A percentile compares a stretch with the other conserved stretches of the same genome.
Conservation (phyloP, 257 asterid species). For the Plantago elongata region DNA sequence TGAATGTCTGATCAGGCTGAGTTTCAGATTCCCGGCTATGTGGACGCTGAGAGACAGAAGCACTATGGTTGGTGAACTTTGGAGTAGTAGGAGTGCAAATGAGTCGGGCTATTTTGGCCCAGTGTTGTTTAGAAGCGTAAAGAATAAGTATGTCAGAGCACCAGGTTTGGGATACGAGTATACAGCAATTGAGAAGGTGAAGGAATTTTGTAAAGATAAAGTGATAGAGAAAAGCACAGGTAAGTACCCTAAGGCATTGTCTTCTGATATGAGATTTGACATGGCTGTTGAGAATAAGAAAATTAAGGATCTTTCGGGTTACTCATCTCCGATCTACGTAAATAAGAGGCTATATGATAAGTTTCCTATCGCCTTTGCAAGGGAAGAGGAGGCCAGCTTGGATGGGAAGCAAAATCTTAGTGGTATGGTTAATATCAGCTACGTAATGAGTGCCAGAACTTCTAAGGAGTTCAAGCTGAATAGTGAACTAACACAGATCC, state of each 20-base stretch:
- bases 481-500: conserved; percentile 29
- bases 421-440: conserved; percentile 48
- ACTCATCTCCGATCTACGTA: conserved; percentile 57
- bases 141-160: conserved; percentile 25
- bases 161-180: conserved; percentile 50
- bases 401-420: conserved; percentile 33
- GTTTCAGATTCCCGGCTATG: conserved; percentile 60
- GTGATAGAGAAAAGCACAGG: conserved; percentile 31
- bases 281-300: conserved; percentile 44
- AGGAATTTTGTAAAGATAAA: conserved; percentile 45
- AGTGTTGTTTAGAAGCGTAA: conserved; percentile 39
- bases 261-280: conserved; percentile 70
- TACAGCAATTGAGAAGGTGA: conserved; percentile 47
- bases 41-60: conserved; percentile 74
- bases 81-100: conserved; percentile 57
- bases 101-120: conserved; percentile 59
- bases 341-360: conserved; percentile 31
- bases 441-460: conserved; percentile 38
- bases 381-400: conserved; percentile 22
- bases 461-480: conserved; percentile 45
- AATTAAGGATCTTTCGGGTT: conserved; percentile 48
- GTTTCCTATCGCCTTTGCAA: conserved; percentile 14
- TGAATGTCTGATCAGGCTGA: conserved; percentile 66
- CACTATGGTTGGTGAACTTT: conserved; percentile 60
- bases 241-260: conserved; percentile 51